Evolutionary conservation across 169 alveolate species (phyloP).

Genomic region (Ichthyophthirius multifiliis): DNA sequence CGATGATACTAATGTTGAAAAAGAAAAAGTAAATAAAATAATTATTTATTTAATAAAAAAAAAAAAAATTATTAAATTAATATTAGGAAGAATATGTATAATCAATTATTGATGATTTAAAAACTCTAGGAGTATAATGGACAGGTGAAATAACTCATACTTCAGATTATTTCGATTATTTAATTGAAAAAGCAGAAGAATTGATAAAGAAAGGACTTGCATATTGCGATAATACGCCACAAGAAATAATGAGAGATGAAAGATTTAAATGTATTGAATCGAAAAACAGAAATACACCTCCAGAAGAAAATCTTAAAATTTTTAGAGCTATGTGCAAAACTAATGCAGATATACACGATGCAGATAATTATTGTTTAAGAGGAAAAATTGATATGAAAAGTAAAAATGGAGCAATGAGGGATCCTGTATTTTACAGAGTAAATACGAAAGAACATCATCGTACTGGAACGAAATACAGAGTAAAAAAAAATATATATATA

Average conservation of each 20-base stretch:
- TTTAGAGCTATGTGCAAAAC: slow-evolving; percentile 77
- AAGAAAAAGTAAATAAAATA: slow-evolving; percentile 76
- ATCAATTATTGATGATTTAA: slow-evolving; percentile 91
- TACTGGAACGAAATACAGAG: slow-evolving; percentile 92
- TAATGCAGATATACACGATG: slow-evolving; percentile 82
- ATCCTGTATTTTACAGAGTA: slow-evolving; percentile 97
- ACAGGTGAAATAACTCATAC: slow-evolving; percentile 89
- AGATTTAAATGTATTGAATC: slow-evolving; percentile 95
- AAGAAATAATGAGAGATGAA: slow-evolving; percentile 95
- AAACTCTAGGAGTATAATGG: slow-evolving; percentile 88
- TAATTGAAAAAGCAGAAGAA: slow-evolving; percentile 85
- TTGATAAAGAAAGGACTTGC: slow-evolving; percentile 90
- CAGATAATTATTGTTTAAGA: slow-evolving; percentile 94
- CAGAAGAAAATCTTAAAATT: slow-evolving; percentile 90
- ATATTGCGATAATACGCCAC: slow-evolving; percentile 97
- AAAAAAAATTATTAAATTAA: background rate
- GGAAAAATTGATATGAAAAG: slow-evolving; percentile 96
- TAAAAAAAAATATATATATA: slow-evolving; percentile 17
- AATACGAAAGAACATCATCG: slow-evolving; percentile 93
- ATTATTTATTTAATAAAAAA: background rate
- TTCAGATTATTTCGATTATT: slow-evolving; percentile 92
- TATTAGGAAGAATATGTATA: slow-evolving; percentile 89
- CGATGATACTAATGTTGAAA: slow-evolving; percentile 98
- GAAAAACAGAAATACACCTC: slow-evolving; percentile 77
- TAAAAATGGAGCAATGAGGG: slow-evolving; percentile 96